These are phyloP conservation scores for Paspalum vaginatum DNA, from an alignment of 176 grass and related monocot genomes.

Conservation along the genomic window DNA sequence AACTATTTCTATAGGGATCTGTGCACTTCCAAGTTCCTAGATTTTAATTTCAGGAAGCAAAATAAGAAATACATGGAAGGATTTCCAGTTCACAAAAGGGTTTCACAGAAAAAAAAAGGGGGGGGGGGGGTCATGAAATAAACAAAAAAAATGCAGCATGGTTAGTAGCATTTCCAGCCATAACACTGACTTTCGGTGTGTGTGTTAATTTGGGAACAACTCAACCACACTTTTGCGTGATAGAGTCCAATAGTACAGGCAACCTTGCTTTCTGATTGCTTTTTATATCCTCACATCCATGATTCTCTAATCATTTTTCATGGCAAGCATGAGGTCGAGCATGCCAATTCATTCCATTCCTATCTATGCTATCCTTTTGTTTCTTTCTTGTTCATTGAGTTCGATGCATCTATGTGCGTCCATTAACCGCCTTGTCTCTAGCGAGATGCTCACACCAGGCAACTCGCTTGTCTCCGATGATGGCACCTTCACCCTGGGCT, in stretches of 20 bases:
- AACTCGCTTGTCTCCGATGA: constrained; percentile 45
- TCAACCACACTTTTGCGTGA: constrained; percentile 36
- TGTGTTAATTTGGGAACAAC: constrained; percentile 26
- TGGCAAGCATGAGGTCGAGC: not conserved
- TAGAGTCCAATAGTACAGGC: constrained; percentile 1
- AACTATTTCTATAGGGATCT: not conserved
- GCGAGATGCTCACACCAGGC: constrained; percentile 22
- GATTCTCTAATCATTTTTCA: constrained; percentile 2
- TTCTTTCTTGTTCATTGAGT: constrained; percentile 41
- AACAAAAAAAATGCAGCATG: not conserved
- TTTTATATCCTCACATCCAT: constrained; percentile 27
- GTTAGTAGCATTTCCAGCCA: constrained; percentile 27
- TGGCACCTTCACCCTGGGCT: constrained; percentile 52
- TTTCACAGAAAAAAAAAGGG: not conserved
- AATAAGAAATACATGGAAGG: not conserved
- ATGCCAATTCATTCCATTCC: constrained; percentile 3
- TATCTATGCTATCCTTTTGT: not conserved
- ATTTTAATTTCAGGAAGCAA: not conserved
- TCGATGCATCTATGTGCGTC: constrained; percentile 36
- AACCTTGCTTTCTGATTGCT: constrained; percentile 6
- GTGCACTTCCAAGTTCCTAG: not conserved
- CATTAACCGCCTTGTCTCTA: constrained; percentile 16
- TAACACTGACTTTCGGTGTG: not conserved
- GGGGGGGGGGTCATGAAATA: too few species aligned
- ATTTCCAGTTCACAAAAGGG: not conserved